Evolutionary conservation across 768 basidiomycete genomes (phyloP), one percentile per base, ranked within the genome.

Genomic region (Suillus decipiens): DNA sequence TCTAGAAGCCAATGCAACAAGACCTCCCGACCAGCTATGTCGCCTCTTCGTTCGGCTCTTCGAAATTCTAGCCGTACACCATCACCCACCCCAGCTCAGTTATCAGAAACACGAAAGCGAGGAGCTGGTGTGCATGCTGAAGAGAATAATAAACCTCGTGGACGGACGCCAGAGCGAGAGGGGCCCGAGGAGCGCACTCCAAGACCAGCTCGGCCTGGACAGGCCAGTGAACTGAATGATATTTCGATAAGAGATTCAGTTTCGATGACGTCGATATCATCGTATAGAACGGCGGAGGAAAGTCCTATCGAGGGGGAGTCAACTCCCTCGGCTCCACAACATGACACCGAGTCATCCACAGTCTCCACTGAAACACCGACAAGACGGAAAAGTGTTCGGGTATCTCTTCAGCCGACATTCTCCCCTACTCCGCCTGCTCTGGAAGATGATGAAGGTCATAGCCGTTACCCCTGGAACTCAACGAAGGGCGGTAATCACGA

Each of bases 361-460:
- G 53, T 28, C 3, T 69, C 70, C 39, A 68, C 67, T 0, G 69
- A 64, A 45, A 66, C 63, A 0, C 60, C 76, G 14, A 58, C 67
- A 2, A 73, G 84, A 12, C 71, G 82, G 41, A 93, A 93, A 76
- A 92, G 90, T 69, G 92, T 94, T 39, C 80, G 92, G 8, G 87
- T 94, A 59, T 90, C 89, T 34, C 73, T 93, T 42, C 82, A 87
- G 50, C 92, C 92, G 11, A 90, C 89, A 39, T 92, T 89, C 72
- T 89, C 89, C 7, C 76, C 86, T 0, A 83, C 90, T 1, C 89
- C 91, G 9, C 89, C 89, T 43, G 87, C 86, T 42, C 72, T 83
- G 53, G 83, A 85, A 8, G 80, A 77, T 1, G 76, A 73, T 7
- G 71, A 64, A 9, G 65, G 37, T 31, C 45, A 10, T 15, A 41